Evolutionary conservation across 495 filamentous ascomycete genomes (phyloP), one percentile per base, ranked within the genome.

Genomic region (Lophiostoma macrostomum): DNA sequence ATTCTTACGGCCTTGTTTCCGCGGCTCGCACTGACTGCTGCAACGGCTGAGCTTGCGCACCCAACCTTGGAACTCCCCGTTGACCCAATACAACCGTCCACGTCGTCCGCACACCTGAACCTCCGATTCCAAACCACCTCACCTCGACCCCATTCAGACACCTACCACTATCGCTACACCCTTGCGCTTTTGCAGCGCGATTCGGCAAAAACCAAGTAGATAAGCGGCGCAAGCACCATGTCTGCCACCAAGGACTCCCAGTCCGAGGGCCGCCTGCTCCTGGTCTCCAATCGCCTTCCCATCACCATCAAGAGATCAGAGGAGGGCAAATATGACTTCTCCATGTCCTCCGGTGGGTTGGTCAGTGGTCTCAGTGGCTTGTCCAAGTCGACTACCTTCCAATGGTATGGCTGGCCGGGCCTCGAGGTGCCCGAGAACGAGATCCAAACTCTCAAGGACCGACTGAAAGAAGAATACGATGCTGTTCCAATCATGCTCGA

Each of bases 361-460:
- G 90, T 98, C 45, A 95, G 86, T 30, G 93, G 91, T 1, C 69
- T 98, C 45, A 90, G 85, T 56, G 93, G 91, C 16, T 71, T 98
- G 58, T 86, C 87, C 57, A 96, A 95, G 68, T 81, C 86, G 6
- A 95, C 89, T 10, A 91, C 83, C 35, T 96, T 96, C 73, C 84
- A 89, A 67, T 98, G 93, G 91, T 96, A 96, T 69, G 91, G 91
- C 52, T 98, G 93, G 93, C 90, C 91, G 6, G 91, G 91, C 24
- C 66, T 96, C 49, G 87, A 96, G 23, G 72, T 81, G 3, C 72
- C 74, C 22, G 71, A 76, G 27, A 54, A 75, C 22, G 76, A 74
- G 28, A 62, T 71, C 35, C 24, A 40, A 7, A 47, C 35, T 4
- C 62, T 81, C 13, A 64, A 62, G 13, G 50, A 69, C 16, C 67